A percentile compares a stretch with the other conserved stretches of the same genome.
These are phyloP conservation scores for Lentinus tigrinus DNA, from an alignment of 768 basidiomycete species.

Conservation along the genomic window DNA sequence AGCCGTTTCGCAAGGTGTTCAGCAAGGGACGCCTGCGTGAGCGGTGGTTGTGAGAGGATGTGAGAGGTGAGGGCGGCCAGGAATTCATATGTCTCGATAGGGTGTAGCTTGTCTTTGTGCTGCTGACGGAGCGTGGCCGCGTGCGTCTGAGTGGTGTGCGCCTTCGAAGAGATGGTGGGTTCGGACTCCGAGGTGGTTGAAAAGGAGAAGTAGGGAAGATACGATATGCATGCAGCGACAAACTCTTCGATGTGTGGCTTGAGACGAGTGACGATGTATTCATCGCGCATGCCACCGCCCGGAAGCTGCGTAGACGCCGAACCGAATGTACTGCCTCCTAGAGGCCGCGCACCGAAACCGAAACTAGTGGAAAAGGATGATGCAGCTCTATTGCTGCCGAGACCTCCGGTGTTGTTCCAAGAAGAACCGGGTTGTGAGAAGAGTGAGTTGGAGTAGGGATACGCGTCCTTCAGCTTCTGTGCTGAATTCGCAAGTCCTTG, in stretches of 20 bases:
- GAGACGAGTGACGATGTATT: conserved; percentile 73
- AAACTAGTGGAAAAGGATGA: conserved; percentile 15
- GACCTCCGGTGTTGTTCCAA: conserved; percentile 23
- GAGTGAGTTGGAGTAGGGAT: conserved; percentile 68
- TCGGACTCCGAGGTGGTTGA: conserved; percentile 49
- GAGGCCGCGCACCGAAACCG: conserved; percentile 24
- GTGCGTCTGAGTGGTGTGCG: conserved; percentile 33
- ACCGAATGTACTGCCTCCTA: background rate
- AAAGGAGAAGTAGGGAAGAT: conserved; percentile 87
- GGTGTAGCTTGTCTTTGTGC: conserved; percentile 67
- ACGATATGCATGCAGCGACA: conserved; percentile 73
- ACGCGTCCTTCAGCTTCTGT: conserved; percentile 76
- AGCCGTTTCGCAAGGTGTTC: conserved; percentile 64
- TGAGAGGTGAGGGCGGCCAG: conserved; percentile 69
- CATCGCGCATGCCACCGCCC: conserved; percentile 66
- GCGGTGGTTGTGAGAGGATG: conserved; percentile 63
- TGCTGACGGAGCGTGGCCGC: conserved; percentile 46
- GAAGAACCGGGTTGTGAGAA: conserved; percentile 34
- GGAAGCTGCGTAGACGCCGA: conserved; percentile 14
- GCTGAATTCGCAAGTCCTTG: conserved; percentile 67
- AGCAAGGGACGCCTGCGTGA: conserved; percentile 58
- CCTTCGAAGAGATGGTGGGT: conserved; percentile 26
- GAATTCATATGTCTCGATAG: conserved; percentile 72
- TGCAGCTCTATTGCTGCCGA: conserved; percentile 1
- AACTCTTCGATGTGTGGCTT: conserved; percentile 77